Conservation (phyloP, 2,329 filamentous ascomycete genomes). For the Mycosphaerelloides madeirae region DNA sequence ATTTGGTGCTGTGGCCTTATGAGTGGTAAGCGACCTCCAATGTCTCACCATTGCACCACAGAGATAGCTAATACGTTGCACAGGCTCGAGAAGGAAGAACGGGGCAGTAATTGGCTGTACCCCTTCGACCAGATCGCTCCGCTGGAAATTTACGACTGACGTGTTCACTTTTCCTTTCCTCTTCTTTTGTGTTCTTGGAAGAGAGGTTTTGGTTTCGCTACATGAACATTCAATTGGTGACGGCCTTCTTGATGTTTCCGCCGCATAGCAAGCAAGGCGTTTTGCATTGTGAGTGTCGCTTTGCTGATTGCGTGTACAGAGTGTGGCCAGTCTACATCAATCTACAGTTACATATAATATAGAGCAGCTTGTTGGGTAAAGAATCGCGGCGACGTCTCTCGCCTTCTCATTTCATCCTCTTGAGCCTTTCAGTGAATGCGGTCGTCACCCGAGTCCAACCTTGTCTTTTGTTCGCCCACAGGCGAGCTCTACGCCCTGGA, state of each 20-base stretch:
- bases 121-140: conserved; percentile 94
- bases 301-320: background rate
- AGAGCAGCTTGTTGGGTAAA: too few species aligned
- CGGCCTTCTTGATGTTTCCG: background rate
- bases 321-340: too few species aligned
- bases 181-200: background rate
- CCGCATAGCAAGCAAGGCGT: conserved; percentile 4
- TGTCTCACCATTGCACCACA: too few species aligned
- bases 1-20: conserved; percentile 88
- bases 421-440: too few species aligned
- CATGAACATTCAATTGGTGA: background rate
- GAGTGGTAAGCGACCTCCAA: conserved; percentile 60
- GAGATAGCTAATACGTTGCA: conserved; percentile 7
- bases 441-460: too few species aligned
- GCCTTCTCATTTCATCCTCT: too few species aligned
- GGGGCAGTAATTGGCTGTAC: conserved; percentile 93
- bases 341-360: too few species aligned
- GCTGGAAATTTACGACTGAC: conserved; percentile 73
- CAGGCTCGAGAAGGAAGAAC: conserved; percentile 80
- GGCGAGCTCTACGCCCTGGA: too few species aligned
- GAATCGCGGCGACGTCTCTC: too few species aligned
- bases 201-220: background rate
- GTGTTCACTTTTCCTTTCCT: background rate
- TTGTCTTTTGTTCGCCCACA: too few species aligned
- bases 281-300: background rate